Evolutionary conservation across 2,329 filamentous ascomycete genomes (phyloP).

Genomic region (Trichoderma gracile): DNA sequence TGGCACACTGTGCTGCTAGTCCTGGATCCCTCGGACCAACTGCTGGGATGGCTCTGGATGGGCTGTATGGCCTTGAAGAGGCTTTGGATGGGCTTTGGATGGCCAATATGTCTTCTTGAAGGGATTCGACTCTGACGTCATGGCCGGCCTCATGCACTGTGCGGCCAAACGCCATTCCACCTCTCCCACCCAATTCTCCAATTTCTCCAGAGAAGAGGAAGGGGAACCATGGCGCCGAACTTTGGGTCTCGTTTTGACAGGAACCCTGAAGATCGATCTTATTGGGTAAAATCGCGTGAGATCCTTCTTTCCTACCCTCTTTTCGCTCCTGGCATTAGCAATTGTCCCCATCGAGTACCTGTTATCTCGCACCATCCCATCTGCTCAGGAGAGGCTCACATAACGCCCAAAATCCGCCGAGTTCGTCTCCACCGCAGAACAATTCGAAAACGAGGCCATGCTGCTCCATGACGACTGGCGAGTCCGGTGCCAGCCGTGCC

Average conservation of each 20-base stretch:
- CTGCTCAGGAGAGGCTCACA: neutral
- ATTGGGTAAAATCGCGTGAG: neutral
- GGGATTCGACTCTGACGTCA: slow-evolving; percentile 15
- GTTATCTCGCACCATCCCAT: neutral
- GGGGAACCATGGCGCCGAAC: neutral
- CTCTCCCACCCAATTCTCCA: no score
- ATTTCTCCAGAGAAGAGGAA: neutral
- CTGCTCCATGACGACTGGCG: neutral
- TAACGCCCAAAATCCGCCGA: neutral
- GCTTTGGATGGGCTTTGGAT: no score
- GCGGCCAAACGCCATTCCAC: neutral
- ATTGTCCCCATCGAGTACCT: neutral
- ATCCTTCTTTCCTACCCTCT: neutral
- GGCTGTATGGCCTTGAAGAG: no score
- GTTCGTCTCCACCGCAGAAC: slow-evolving; percentile 22
- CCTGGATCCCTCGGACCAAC: neutral
- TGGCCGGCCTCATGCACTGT: neutral
- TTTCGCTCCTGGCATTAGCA: neutral
- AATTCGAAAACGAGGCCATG: neutral
- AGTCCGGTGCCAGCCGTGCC: slow-evolving; percentile 6
- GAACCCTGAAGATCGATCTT: slow-evolving; percentile 16
- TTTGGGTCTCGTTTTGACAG: slow-evolving; percentile 3
- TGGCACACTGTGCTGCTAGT: neutral
- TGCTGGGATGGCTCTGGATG: neutral
- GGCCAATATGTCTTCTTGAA: no score